A percentile compares a stretch with the other conserved stretches of the same genome.
Conservation (phyloP, 2,329 filamentous ascomycete species). For the Penicillium aurantiogriseum region DNA sequence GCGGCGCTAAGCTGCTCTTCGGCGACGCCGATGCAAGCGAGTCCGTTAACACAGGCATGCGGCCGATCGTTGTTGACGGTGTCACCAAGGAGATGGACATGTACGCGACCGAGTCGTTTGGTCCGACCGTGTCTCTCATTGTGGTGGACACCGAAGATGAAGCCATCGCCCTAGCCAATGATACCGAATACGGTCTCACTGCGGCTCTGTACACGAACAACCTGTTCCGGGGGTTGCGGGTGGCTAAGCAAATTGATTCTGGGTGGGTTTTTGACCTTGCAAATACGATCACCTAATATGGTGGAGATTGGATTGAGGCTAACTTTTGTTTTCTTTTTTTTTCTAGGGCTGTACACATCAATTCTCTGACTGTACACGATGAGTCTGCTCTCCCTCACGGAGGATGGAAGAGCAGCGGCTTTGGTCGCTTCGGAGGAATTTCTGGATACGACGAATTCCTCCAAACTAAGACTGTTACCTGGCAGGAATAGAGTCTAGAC, state of each 20-base stretch:
- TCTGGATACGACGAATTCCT: conserved; percentile 61
- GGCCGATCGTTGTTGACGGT: conserved; percentile 65
- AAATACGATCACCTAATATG: background rate
- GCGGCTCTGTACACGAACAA: conserved; percentile 72
- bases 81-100: conserved; percentile 72
- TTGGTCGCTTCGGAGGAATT: conserved; percentile 59
- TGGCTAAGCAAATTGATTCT: conserved; percentile 64
- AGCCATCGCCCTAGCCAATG: conserved; percentile 71
- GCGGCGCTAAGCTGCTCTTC: conserved; percentile 58
- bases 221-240: conserved; percentile 56
- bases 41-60: conserved; percentile 50
- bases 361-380: conserved; percentile 64
- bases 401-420: conserved; percentile 56
- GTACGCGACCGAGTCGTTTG: conserved; percentile 74
- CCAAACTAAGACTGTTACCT: conserved; percentile 64
- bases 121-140: conserved; percentile 68
- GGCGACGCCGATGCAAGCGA: conserved; percentile 50
- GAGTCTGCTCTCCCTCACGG: conserved; percentile 63
- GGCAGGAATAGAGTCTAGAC: conserved; percentile 36
- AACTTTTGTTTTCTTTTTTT: background rate
- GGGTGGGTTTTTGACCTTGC: conserved; percentile 45
- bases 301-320: background rate
- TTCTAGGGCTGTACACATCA: conserved; percentile 49
- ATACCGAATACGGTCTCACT: conserved; percentile 74
- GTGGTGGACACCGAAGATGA: conserved; percentile 64